These are phyloP conservation scores for Allantophomopsis lycopodina DNA, from an alignment of 2,329 filamentous ascomycete genomes.

Conservation along the genomic window DNA sequence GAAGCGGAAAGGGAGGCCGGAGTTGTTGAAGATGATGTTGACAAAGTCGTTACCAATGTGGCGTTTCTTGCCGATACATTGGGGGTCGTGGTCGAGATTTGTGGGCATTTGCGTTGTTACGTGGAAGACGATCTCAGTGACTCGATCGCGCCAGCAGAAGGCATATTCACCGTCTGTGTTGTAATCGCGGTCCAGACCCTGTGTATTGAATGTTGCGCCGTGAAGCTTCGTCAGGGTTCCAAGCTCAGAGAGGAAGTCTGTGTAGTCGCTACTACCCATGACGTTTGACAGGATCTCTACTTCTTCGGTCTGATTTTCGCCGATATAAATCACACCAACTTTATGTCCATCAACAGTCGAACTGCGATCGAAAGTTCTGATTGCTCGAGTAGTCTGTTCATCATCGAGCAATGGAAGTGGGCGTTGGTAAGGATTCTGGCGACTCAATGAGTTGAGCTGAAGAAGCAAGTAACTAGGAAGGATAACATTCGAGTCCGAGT, in stretches of 20 bases:
- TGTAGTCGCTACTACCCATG: conserved; percentile 76
- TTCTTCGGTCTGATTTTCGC: conserved; percentile 72
- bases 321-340: conserved; percentile 87
- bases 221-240: conserved; percentile 73
- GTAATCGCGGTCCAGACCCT: conserved; percentile 69
- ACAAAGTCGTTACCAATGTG: conserved; percentile 98
- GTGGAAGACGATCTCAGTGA: conserved; percentile 92
- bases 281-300: conserved; percentile 77
- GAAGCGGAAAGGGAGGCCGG: conserved; percentile 76
- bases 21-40: conserved; percentile 97
- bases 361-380: conserved; percentile 72
- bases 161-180: conserved; percentile 78
- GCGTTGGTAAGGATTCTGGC: conserved; percentile 42
- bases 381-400: conserved; percentile 40
- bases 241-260: conserved; percentile 68
- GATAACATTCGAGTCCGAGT: conserved; percentile 41
- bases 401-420: conserved; percentile 65
- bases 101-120: conserved; percentile 97
- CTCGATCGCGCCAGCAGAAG: conserved; percentile 87
- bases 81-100: conserved; percentile 59
- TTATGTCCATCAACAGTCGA: conserved; percentile 92
- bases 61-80: conserved; percentile 73
- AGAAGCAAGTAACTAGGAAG: conserved; percentile 64
- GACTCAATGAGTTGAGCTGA: conserved; percentile 50
- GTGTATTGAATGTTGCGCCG: conserved; percentile 79